Percentiles rank a stretch among this genome's conserved stretches.
These are phyloP conservation scores for Rauvolfia tetraphylla DNA, from an alignment of 257 asterid species.

Conservation along the genomic window DNA sequence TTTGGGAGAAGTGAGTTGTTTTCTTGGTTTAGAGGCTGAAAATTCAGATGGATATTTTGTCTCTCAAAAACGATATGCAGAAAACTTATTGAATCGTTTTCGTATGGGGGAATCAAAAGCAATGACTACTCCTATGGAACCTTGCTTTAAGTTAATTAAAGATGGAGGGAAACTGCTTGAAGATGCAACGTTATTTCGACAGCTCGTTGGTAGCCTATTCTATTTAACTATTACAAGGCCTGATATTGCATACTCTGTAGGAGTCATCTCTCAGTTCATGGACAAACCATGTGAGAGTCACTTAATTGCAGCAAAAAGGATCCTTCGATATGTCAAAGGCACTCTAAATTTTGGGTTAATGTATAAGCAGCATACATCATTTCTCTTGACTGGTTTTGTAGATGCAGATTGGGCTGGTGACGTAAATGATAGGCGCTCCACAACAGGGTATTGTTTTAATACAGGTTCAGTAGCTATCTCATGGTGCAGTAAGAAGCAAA, in stretches of 20 bases:
- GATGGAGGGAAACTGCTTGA: too few relatives aligned
- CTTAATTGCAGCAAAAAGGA: conserved; percentile 20
- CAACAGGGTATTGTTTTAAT: conserved; percentile 7
- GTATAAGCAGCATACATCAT: too few relatives aligned
- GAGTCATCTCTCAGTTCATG: too few relatives aligned
- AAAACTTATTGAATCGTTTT: background rate
- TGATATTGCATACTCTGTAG: conserved; percentile 4
- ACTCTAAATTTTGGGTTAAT: too few relatives aligned
- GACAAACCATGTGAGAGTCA: too few relatives aligned
- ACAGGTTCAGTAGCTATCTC: background rate
- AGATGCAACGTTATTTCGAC: conserved; percentile 12
- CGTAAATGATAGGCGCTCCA: conserved; percentile 5
- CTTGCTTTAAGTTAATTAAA: background rate
- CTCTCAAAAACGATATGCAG: conserved; percentile 16
- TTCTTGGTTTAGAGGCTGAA: too few relatives aligned
- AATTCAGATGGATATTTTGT: conserved; percentile 10
- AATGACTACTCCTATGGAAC: conserved; percentile 17
- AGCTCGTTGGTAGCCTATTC: conserved; percentile 15
- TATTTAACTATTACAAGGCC: conserved; percentile 13
- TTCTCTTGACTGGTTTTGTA: background rate
- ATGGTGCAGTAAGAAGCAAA: conserved; percentile 15
- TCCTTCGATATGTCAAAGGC: conserved; percentile 10
- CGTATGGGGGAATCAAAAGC: conserved; percentile 15
- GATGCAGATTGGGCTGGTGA: conserved; percentile 17
- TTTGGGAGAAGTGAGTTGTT: too few relatives aligned